phyloP scores from a whole-genome alignment of 2,329 filamentous ascomycete genomes.

The Xylaria sp. region DNA sequence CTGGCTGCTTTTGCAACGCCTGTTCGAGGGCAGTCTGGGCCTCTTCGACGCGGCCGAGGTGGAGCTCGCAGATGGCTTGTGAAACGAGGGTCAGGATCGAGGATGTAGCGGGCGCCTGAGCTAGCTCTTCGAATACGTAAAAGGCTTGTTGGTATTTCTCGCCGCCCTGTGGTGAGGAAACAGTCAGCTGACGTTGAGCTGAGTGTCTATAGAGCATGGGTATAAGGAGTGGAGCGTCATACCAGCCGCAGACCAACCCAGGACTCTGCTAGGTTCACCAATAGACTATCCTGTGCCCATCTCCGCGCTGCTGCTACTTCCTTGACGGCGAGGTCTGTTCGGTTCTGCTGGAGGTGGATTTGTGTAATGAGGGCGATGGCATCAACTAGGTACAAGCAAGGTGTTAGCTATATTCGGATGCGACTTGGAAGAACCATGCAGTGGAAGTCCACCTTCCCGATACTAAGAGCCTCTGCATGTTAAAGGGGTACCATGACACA shows the following conservation, averaged over 20 bases:
- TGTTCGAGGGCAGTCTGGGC: constrained; percentile 86
- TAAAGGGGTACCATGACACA: neutral
- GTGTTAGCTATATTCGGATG: constrained; percentile 6
- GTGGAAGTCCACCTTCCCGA: neutral
- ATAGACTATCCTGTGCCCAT: constrained; percentile 93
- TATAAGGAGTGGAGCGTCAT: constrained; percentile 46
- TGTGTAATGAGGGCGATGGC: constrained; percentile 90
- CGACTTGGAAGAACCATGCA: neutral
- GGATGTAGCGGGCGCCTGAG: constrained; percentile 83
- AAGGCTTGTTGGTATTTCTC: constrained; percentile 97
- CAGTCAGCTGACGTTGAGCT: constrained; percentile 16
- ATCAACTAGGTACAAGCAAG: constrained; percentile 59
- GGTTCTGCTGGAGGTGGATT: constrained; percentile 91
- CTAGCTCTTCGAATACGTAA: constrained; percentile 97
- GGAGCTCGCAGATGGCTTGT: constrained; percentile 90
- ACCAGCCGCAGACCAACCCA: constrained; percentile 93
- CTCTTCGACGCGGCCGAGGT: constrained; percentile 88
- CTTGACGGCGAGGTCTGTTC: constrained; percentile 88
- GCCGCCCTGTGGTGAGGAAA: constrained; percentile 70
- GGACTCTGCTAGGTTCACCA: constrained; percentile 94
- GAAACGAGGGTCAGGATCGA: constrained; percentile 80
- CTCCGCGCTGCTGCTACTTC: constrained; percentile 86
- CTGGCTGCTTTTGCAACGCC: constrained; percentile 77
- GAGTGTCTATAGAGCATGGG: neutral
- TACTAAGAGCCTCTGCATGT: neutral